These are phyloP conservation scores for Calonectria fujianensis DNA, from an alignment of 2,329 filamentous ascomycete species.

Conservation along the genomic window DNA sequence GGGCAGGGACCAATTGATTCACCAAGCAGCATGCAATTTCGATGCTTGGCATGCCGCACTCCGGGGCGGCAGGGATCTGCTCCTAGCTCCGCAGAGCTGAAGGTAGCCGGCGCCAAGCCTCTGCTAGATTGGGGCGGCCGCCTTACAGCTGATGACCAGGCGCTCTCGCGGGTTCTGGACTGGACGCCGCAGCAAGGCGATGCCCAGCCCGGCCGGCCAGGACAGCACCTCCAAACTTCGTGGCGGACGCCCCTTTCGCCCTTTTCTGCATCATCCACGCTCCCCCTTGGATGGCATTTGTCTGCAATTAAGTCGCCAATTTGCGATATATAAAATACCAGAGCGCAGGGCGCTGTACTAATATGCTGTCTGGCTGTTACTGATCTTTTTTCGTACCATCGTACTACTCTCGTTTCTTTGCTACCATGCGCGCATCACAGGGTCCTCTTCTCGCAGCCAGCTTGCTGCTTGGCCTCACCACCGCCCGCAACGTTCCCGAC, in stretches of 20 bases:
- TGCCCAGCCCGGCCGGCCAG: no score
- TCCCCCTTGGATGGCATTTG: background rate
- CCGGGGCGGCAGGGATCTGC: background rate
- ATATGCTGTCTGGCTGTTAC: conserved; percentile 20
- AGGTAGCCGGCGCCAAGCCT: conserved; percentile 8
- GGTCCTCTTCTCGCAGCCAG: conserved; percentile 50
- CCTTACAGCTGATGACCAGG: conserved; percentile 11
- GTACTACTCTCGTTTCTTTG: background rate
- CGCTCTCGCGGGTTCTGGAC: conserved; percentile 9
- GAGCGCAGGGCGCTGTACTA: conserved; percentile 28
- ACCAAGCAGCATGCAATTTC: background rate
- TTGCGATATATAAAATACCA: conserved; percentile 20
- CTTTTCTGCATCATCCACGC: conserved; percentile 4
- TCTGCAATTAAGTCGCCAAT: background rate
- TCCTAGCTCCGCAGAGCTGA: conserved; percentile 24
- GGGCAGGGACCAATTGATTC: background rate
- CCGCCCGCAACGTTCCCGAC: conserved; percentile 61
- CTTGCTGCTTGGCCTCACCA: conserved; percentile 46
- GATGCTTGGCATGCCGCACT: background rate
- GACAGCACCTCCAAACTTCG: background rate
- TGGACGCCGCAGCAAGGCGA: background rate
- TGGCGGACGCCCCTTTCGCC: background rate
- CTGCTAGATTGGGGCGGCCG: conserved; percentile 28
- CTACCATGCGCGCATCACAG: conserved; percentile 48
- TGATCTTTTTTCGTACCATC: background rate